These are phyloP conservation scores for Debaryomyces hansenii DNA, from an alignment of 805 yeast species.

Conservation along the genomic window DNA sequence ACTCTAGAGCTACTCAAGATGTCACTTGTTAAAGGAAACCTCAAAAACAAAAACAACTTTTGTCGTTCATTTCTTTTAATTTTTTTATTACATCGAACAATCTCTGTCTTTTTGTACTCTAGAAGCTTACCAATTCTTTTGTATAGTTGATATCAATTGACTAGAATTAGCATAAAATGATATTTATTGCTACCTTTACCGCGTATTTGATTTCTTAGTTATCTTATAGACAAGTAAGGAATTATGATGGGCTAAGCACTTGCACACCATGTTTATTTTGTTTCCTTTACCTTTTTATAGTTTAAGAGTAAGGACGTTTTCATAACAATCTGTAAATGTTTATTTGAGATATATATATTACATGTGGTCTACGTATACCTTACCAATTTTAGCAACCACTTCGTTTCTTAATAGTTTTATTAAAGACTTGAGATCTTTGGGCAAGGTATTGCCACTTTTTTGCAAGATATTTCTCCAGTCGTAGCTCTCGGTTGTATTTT, in stretches of 20 bases:
- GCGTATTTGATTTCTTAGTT: neutral
- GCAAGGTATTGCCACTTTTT: conserved; percentile 16
- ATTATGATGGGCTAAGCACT: neutral
- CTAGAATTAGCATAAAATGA: neutral
- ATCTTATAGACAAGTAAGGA: neutral
- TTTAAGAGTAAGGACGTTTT: neutral
- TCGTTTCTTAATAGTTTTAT: conserved; percentile 28
- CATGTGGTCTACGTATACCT: conserved; percentile 28
- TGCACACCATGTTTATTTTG: neutral
- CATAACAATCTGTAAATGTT: neutral
- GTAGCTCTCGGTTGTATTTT: conserved; percentile 14
- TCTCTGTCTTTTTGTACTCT: neutral
- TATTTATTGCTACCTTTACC: neutral
- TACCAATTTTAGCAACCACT: conserved; percentile 33
- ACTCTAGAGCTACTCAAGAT: conserved; percentile 96
- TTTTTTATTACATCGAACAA: neutral
- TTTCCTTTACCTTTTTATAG: neutral
- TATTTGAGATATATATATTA: neutral
- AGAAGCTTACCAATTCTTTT: neutral
- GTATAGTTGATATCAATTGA: neutral
- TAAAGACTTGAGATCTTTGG: conserved; percentile 24
- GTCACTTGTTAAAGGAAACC: conserved; percentile 62
- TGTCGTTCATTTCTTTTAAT: conserved; percentile 4
- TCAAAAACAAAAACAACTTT: neutral
- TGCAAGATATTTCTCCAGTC: conserved; percentile 38